Evolutionary conservation across 306 rosid species (phyloP).

Genomic region (Oxytropis ochrocephala): DNA sequence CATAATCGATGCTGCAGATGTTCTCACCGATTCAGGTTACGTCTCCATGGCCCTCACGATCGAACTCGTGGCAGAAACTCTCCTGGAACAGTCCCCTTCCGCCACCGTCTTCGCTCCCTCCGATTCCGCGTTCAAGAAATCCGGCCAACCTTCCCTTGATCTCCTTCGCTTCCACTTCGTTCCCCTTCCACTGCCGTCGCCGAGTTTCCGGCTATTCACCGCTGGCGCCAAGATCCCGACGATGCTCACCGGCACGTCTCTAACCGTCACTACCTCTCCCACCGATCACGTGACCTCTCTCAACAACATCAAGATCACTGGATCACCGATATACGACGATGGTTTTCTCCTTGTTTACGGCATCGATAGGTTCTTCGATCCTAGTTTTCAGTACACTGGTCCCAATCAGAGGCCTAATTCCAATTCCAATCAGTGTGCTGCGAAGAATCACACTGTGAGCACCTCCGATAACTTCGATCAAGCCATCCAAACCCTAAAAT

Average conservation of each 20-base stretch:
- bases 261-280: slow-evolving; percentile 43
- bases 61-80: slow-evolving; percentile 43
- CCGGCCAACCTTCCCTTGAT: slow-evolving; percentile 74
- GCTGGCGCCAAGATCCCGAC: slow-evolving; percentile 65
- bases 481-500: slow-evolving; percentile 33
- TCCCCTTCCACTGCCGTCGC: slow-evolving; percentile 37
- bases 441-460: neutral
- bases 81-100: slow-evolving; percentile 41
- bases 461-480: slow-evolving; percentile 32
- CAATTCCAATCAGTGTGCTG: slow-evolving; percentile 19
- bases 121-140: slow-evolving; percentile 50
- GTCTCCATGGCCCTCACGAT: slow-evolving; percentile 72
- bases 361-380: slow-evolving; percentile 46
- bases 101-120: slow-evolving; percentile 80
- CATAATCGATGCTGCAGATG: slow-evolving; percentile 54
- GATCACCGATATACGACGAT: slow-evolving; percentile 51
- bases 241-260: slow-evolving; percentile 32
- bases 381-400: slow-evolving; percentile 21
- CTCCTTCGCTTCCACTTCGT: slow-evolving; percentile 64
- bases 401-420: slow-evolving; percentile 8
- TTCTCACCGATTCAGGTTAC: slow-evolving; percentile 60
- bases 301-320: slow-evolving; percentile 37
- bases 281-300: slow-evolving; percentile 28
- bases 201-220: slow-evolving; percentile 51
- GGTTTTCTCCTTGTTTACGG: slow-evolving; percentile 58